Conservation (phyloP, 1,284 basidiomycete species). For the Cryptococcus sp. region DNA sequence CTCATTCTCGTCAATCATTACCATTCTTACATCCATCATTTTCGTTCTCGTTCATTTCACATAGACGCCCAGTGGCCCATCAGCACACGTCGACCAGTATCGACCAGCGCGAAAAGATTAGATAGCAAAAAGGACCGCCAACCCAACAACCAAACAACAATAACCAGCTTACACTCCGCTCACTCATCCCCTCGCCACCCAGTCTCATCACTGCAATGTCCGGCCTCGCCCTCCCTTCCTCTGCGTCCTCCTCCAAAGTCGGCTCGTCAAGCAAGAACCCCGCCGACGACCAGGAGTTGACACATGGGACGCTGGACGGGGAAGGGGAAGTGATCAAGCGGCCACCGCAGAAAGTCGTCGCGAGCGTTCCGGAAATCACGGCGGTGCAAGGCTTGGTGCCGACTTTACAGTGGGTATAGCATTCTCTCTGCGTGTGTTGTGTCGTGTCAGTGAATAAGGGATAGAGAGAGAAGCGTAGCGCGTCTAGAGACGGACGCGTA, state of each 20-base stretch:
- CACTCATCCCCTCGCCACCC: neutral
- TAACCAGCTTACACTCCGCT: neutral
- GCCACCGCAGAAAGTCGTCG: conserved; percentile 23
- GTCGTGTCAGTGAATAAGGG: neutral
- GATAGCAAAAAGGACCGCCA: neutral
- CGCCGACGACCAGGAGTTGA: conserved; percentile 1
- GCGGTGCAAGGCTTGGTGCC: conserved; percentile 93
- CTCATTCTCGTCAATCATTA: neutral
- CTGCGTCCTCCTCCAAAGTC: neutral
- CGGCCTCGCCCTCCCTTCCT: conserved; percentile 19
- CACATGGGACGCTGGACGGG: conserved; percentile 12
- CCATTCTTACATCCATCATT: no score
- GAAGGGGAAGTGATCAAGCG: conserved; percentile 17
- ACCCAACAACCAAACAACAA: neutral
- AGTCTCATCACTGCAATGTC: conserved; percentile 10
- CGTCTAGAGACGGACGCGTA: neutral
- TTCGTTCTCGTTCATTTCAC: neutral
- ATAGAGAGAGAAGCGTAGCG: neutral
- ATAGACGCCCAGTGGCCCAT: neutral
- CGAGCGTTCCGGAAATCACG: conserved; percentile 67
- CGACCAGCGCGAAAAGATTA: neutral
- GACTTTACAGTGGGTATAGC: conserved; percentile 69
- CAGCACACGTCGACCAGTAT: neutral
- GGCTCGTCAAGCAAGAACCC: conserved; percentile 9
- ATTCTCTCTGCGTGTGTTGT: conserved; percentile 4